These are phyloP conservation scores for Botrytis pseudocinerea DNA, from an alignment of 2,329 filamentous ascomycete genomes.

Conservation along the genomic window DNA sequence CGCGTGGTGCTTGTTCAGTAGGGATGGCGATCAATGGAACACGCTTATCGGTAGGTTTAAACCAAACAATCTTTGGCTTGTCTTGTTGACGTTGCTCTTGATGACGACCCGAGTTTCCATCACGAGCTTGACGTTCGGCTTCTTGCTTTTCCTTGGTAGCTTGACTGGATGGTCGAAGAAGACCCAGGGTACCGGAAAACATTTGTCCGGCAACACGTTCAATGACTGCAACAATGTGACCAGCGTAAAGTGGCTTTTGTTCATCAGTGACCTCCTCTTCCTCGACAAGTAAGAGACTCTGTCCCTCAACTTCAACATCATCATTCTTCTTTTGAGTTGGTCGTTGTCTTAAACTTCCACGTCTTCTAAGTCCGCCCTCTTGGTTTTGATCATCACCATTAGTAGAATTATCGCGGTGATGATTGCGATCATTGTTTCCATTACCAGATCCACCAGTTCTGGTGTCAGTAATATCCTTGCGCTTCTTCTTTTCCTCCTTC, in stretches of 20 bases:
- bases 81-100: slow-evolving; percentile 86
- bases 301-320: slow-evolving; percentile 96
- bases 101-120: slow-evolving; percentile 69
- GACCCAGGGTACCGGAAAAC: slow-evolving; percentile 94
- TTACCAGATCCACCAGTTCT: slow-evolving; percentile 75
- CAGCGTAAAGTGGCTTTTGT: slow-evolving; percentile 94
- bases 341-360: slow-evolving; percentile 92
- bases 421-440: slow-evolving; percentile 63
- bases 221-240: slow-evolving; percentile 94
- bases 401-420: slow-evolving; percentile 52
- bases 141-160: slow-evolving; percentile 99
- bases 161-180: slow-evolving; percentile 94
- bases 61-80: slow-evolving; percentile 99
- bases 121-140: slow-evolving; percentile 87
- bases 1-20: slow-evolving; percentile 93
- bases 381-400: slow-evolving; percentile 59
- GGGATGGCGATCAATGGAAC: slow-evolving; percentile 97
- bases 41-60: slow-evolving; percentile 99
- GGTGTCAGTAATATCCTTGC: slow-evolving; percentile 96
- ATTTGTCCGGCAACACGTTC: slow-evolving; percentile 97
- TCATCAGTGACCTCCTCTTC: slow-evolving; percentile 99
- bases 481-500: slow-evolving; percentile 99
- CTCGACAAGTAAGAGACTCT: slow-evolving; percentile 93
- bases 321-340: slow-evolving; percentile 99
- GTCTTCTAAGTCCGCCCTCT: slow-evolving; percentile 80